These are phyloP conservation scores for Vitis rupestris DNA, from an alignment of 164 flowering plant genomes.

Conservation along the genomic window DNA sequence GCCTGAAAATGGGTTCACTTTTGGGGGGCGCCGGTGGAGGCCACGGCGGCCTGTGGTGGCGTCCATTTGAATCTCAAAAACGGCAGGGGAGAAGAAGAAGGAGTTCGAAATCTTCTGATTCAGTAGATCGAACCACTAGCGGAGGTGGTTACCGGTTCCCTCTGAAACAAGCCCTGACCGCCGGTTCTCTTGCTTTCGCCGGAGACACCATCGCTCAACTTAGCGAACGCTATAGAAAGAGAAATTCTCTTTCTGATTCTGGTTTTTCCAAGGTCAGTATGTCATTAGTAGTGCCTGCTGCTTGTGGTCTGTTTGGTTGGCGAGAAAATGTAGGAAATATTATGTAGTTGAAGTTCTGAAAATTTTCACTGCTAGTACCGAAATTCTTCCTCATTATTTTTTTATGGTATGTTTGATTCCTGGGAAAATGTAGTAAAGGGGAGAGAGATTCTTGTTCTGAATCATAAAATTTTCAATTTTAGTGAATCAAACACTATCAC, in stretches of 20 bases:
- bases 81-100: slow-evolving; percentile 17
- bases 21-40: too few relatives aligned
- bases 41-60: too few relatives aligned
- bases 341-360: too few relatives aligned
- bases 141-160: slow-evolving; percentile 58
- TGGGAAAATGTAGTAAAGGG: too few relatives aligned
- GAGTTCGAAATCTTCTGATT: slow-evolving; percentile 31
- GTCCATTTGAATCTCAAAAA: too few relatives aligned
- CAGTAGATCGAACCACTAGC: slow-evolving; percentile 25
- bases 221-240: slow-evolving; percentile 30
- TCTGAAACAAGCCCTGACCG: slow-evolving; percentile 65
- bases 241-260: slow-evolving; percentile 1
- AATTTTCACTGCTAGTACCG: too few relatives aligned
- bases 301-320: slow-evolving; percentile 5
- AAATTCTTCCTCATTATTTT: background rate
- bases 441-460: too few relatives aligned
- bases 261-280: slow-evolving; percentile 15
- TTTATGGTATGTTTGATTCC: background rate
- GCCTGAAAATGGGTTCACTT: too few relatives aligned
- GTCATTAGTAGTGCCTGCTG: background rate
- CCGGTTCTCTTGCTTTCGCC: slow-evolving; percentile 68
- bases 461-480: too few relatives aligned
- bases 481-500: too few relatives aligned
- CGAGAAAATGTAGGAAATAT: background rate
- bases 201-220: slow-evolving; percentile 94